A percentile compares a stretch with the other conserved stretches of the same genome.
phyloP scores from a whole-genome alignment of 768 basidiomycete species.

The Panellus pusillus region DNA sequence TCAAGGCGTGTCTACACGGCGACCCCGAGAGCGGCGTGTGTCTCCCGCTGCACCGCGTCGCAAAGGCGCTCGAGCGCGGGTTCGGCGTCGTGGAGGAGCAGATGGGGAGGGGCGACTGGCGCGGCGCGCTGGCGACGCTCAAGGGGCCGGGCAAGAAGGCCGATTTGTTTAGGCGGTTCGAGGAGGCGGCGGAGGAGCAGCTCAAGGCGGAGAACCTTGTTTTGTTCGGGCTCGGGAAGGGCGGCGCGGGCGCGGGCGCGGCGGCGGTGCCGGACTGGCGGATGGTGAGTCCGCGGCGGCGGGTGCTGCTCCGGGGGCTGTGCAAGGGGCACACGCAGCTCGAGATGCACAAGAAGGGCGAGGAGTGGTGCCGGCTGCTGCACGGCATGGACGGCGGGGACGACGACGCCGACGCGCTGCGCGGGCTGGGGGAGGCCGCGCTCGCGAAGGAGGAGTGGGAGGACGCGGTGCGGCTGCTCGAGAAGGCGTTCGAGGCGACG shows the following conservation, averaged over 20 bases:
- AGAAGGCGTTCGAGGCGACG: slow-evolving; percentile 79
- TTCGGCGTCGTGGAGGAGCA: slow-evolving; percentile 70
- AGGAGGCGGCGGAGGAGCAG: slow-evolving; percentile 55
- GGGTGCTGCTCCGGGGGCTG: slow-evolving; percentile 59
- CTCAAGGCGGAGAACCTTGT: slow-evolving; percentile 25
- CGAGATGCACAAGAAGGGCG: slow-evolving; percentile 50
- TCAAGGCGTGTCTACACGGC: slow-evolving; percentile 92
- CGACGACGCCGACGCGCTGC: slow-evolving; percentile 75
- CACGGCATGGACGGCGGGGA: slow-evolving; percentile 60
- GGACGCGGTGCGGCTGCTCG: slow-evolving; percentile 76
- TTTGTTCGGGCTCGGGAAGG: slow-evolving; percentile 24
- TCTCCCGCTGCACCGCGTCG: slow-evolving; percentile 69
- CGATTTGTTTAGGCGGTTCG: slow-evolving; percentile 62
- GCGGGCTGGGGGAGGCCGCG: slow-evolving; percentile 71
- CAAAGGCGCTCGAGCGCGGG: slow-evolving; percentile 76
- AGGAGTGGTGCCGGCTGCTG: slow-evolving; percentile 72
- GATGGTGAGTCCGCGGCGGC: slow-evolving; percentile 57
- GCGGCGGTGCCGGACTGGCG: slow-evolving; percentile 54
- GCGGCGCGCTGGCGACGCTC: slow-evolving; percentile 57
- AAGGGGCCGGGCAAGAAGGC: slow-evolving; percentile 46
- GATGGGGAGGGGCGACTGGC: slow-evolving; percentile 64
- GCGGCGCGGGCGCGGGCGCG: no score
- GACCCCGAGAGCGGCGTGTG: slow-evolving; percentile 92
- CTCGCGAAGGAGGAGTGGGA: slow-evolving; percentile 83
- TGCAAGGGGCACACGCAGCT: slow-evolving; percentile 77